These are phyloP conservation scores for Xylaria grammica DNA, from an alignment of 495 filamentous ascomycete species.

Conservation along the genomic window DNA sequence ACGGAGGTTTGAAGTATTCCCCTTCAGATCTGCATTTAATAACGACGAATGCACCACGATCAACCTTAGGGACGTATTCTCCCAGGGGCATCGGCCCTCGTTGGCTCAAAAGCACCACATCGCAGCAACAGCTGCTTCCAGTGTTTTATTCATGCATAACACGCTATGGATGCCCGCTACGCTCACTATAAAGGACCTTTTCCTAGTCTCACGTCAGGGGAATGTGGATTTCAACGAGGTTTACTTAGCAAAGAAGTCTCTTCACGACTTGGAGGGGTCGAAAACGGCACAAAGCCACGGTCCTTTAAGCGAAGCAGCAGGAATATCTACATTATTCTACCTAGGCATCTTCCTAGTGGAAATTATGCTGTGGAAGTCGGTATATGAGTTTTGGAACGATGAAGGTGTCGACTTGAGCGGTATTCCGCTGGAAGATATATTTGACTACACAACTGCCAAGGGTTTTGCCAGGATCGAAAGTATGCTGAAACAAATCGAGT, in stretches of 20 bases:
- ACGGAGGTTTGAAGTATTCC: conserved; percentile 13
- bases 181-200: conserved; percentile 9
- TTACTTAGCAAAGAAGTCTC: conserved; percentile 7
- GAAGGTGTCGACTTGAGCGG: conserved; percentile 1
- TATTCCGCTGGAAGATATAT: conserved; percentile 7
- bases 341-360: conserved; percentile 8
- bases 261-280: background rate
- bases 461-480: conserved; percentile 13
- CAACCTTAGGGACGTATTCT: conserved; percentile 8
- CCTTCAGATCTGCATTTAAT: background rate
- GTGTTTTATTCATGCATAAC: conserved; percentile 17
- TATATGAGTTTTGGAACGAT: conserved; percentile 11
- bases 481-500: conserved; percentile 14
- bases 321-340: conserved; percentile 7
- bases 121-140: conserved; percentile 7
- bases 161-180: conserved; percentile 18
- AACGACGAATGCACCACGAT: conserved; percentile 4
- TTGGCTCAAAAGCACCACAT: conserved; percentile 18
- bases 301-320: conserved; percentile 3
- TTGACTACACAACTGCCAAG: conserved; percentile 12
- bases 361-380: conserved; percentile 14
- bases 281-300: background rate
- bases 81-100: conserved; percentile 4
- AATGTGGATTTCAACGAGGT: conserved; percentile 9
- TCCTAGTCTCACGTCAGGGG: conserved; percentile 11